Evolutionary conservation across 2,329 filamentous ascomycete genomes (phyloP), one percentile per base, ranked within the genome.

Genomic region (Trichophaea hybrida): DNA sequence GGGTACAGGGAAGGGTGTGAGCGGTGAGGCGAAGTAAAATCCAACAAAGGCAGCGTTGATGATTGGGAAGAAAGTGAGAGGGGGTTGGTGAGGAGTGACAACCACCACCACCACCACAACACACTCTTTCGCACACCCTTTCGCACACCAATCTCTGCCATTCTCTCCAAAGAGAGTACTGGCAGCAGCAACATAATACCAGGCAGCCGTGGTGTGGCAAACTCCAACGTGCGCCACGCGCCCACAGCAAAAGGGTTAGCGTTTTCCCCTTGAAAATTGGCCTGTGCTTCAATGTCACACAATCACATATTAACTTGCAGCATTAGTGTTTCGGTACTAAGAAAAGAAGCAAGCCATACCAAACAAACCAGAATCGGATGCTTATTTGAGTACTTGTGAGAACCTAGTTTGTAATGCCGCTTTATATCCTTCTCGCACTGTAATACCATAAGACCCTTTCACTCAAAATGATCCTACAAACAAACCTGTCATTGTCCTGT

Each of bases 31-130:
- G 52, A 37, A 55, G 52, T 24, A 35, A 24, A n/a, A n/a, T n/a
- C n/a, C n/a, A n/a, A n/a, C n/a, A n/a, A 57, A 57, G 54, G 37
- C 38, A 57, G 54, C 38, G 38, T 46, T 13, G 54, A 57, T 43
- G 54, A 34, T 48, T 43, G 10, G 38, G 15, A 12, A 43, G 10
- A 12, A 2, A 31, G 34, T 10, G 15, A 31, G 49, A 51, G 49
- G 49, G 49, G 17, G 5, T 51, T n/a, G 49, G 32, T 46, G 40
- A 46, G 4, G 40, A 7, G 7, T 15, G 10, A 43, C 38, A 3
- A 43, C 38, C 38, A 43, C 15, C 3, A 43, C 15, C 38, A 43
- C n/a, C n/a, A n/a, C n/a, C n/a, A n/a, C n/a, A n/a, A n/a, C n/a
- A n/a, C n/a, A n/a, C n/a, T n/a, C n/a, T n/a, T 43, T 3, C 10